Evolutionary conservation across 306 rosid species (phyloP).

Genomic region (Cucurbita moschata): DNA sequence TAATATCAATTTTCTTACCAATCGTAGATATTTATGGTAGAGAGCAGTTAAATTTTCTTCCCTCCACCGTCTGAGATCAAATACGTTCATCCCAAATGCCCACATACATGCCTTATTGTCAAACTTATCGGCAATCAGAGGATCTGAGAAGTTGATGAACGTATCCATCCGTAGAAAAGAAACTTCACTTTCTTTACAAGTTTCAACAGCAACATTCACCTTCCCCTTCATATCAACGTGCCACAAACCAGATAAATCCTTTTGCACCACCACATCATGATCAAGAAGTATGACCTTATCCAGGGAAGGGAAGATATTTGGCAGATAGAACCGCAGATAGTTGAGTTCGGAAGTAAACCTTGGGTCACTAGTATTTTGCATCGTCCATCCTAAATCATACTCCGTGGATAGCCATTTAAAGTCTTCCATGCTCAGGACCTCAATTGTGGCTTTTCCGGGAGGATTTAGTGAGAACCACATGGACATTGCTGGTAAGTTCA

Average conservation of each 20-base stretch:
- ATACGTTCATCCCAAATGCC: conserved; percentile 94
- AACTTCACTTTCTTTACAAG: conserved; percentile 46
- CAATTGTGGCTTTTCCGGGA: conserved; percentile 63
- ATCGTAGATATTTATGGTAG: conserved; percentile 50
- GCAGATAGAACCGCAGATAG: conserved; percentile 83
- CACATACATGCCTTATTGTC: conserved; percentile 73
- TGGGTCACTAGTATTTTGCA: conserved; percentile 40
- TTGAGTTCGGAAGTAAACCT: conserved; percentile 79
- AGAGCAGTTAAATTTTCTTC: conserved; percentile 43
- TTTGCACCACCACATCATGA: conserved; percentile 89
- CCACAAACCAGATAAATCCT: conserved; percentile 71
- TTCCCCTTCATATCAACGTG: conserved; percentile 49
- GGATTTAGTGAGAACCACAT: conserved; percentile 92
- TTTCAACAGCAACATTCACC: conserved; percentile 65
- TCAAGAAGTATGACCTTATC: conserved; percentile 67
- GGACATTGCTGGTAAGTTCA: conserved; percentile 75
- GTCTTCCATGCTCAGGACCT: conserved; percentile 55
- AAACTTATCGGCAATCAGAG: conserved; percentile 48
- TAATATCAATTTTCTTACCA: conserved; percentile 35
- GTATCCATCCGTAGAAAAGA: conserved; percentile 47
- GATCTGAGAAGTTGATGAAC: conserved; percentile 81
- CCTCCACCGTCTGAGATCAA: conserved; percentile 80
- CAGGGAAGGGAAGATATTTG: conserved; percentile 59
- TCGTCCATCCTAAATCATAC: conserved; percentile 24
- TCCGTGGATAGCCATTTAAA: conserved; percentile 50